A percentile compares a stretch with the other conserved stretches of the same genome.
Evolutionary conservation across 106 monocot species (phyloP).

Genomic region (Allium cepa): DNA sequence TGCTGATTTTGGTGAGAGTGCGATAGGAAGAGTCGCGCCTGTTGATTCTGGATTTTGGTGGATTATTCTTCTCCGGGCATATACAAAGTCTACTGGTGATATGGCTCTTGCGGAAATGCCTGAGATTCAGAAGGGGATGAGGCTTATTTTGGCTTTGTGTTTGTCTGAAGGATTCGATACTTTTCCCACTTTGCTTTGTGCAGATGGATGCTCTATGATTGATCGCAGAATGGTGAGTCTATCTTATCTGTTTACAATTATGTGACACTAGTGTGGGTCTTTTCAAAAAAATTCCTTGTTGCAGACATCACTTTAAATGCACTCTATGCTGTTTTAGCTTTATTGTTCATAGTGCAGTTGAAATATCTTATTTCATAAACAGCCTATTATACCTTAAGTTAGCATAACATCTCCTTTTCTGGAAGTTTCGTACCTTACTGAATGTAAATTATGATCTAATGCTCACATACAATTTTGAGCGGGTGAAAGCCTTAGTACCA

Average conservation of each 20-base stretch:
- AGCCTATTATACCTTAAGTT: too few species aligned
- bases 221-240: slow-evolving; percentile 48
- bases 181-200: slow-evolving; percentile 44
- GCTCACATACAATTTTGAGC: too few species aligned
- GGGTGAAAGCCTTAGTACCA: too few species aligned
- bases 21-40: slow-evolving; percentile 51
- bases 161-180: slow-evolving; percentile 49
- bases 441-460: too few species aligned
- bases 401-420: too few species aligned
- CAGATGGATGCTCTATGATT: slow-evolving; percentile 57
- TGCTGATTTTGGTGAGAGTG: slow-evolving; percentile 56
- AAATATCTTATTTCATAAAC: too few species aligned
- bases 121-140: slow-evolving; percentile 44
- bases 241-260: background rate
- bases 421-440: too few species aligned
- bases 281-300: too few species aligned
- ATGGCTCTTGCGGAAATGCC: slow-evolving; percentile 38
- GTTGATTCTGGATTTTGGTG: slow-evolving; percentile 60
- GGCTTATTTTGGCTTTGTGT: slow-evolving; percentile 43
- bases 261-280: too few species aligned
- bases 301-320: too few species aligned
- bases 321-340: too few species aligned
- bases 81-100: slow-evolving; percentile 50
- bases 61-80: slow-evolving; percentile 46
- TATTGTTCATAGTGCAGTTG: too few species aligned